These are phyloP conservation scores for Aspergillus brasiliensis DNA, from an alignment of 2,329 filamentous ascomycete genomes.

Conservation along the genomic window DNA sequence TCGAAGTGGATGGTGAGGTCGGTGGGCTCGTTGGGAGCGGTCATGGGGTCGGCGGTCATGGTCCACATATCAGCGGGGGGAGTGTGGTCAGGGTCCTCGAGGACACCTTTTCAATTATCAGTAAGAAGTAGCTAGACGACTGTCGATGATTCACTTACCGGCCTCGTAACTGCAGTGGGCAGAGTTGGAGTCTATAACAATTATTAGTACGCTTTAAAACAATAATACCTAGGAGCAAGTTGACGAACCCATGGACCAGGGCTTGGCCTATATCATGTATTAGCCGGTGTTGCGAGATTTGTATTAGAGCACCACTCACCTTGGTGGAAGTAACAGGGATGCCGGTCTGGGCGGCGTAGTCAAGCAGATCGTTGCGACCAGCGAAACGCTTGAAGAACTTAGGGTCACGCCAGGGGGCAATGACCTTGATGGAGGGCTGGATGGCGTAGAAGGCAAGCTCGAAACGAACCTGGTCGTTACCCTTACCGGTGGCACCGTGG, in stretches of 20 bases:
- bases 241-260: slow-evolving; percentile 59
- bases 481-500: slow-evolving; percentile 52
- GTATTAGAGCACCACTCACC: slow-evolving; percentile 15
- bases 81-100: slow-evolving; percentile 58
- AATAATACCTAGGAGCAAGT: slow-evolving; percentile 43
- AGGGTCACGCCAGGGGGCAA: slow-evolving; percentile 53
- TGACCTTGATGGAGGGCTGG: slow-evolving; percentile 51
- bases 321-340: slow-evolving; percentile 54
- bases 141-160: slow-evolving; percentile 48
- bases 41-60: slow-evolving; percentile 64
- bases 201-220: slow-evolving; percentile 1
- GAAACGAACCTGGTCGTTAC: slow-evolving; percentile 53
- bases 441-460: slow-evolving; percentile 55
- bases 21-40: slow-evolving; percentile 69
- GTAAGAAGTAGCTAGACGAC: slow-evolving; percentile 26
- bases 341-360: slow-evolving; percentile 50
- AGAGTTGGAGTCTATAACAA: slow-evolving; percentile 46
- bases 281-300: neutral
- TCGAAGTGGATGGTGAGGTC: slow-evolving; percentile 73
- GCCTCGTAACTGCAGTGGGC: slow-evolving; percentile 75
- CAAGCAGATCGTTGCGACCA: slow-evolving; percentile 52
- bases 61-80: slow-evolving; percentile 80
- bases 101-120: slow-evolving; percentile 28
- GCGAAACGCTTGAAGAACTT: slow-evolving; percentile 53
- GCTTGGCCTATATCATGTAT: slow-evolving; percentile 40